A percentile compares a stretch with the other conserved stretches of the same genome.
Conservation (phyloP, 2,329 filamentous ascomycete species). For the Aspergillus phoenicis region DNA sequence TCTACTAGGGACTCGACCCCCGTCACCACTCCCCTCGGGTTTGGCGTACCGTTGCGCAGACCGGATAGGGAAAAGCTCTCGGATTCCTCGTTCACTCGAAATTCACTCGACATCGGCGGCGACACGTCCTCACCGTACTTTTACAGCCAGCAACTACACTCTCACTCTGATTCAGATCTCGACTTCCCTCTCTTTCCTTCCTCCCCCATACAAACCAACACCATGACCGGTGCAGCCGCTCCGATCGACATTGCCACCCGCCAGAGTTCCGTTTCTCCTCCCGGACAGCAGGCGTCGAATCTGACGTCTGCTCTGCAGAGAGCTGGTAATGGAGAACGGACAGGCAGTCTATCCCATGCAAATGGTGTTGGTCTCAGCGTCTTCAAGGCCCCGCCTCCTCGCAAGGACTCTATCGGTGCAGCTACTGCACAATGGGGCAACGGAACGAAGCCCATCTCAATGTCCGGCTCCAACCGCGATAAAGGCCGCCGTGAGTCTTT, state of each 20-base stretch:
- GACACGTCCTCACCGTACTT: constrained; percentile 34
- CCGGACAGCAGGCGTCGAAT: constrained; percentile 63
- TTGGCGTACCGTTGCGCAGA: constrained; percentile 48
- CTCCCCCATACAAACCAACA: constrained; percentile 35
- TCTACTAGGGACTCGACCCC: constrained; percentile 55
- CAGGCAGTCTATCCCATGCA: constrained; percentile 48
- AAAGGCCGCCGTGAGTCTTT: constrained; percentile 60
- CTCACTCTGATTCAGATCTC: constrained; percentile 36
- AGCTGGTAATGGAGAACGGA: constrained; percentile 46
- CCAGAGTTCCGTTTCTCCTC: constrained; percentile 61
- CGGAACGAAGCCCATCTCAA: constrained; percentile 63
- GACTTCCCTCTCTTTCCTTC: constrained; percentile 46
- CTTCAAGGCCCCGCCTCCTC: constrained; percentile 45
- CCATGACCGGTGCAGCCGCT: constrained; percentile 56
- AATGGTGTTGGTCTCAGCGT: constrained; percentile 41
- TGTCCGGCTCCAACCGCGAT: constrained; percentile 53
- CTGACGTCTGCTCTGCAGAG: constrained; percentile 63
- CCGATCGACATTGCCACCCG: constrained; percentile 64
- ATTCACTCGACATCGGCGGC: constrained; percentile 39
- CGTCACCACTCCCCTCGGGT: constrained; percentile 53
- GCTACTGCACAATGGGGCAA: constrained; percentile 57
- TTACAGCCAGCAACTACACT: constrained; percentile 31
- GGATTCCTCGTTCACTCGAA: constrained; percentile 50
- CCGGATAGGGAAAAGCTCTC: constrained; percentile 46
- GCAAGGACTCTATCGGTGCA: constrained; percentile 59